Evolutionary conservation across 257 asterid species (phyloP).

Genomic region (Lycium ferocissimum): DNA sequence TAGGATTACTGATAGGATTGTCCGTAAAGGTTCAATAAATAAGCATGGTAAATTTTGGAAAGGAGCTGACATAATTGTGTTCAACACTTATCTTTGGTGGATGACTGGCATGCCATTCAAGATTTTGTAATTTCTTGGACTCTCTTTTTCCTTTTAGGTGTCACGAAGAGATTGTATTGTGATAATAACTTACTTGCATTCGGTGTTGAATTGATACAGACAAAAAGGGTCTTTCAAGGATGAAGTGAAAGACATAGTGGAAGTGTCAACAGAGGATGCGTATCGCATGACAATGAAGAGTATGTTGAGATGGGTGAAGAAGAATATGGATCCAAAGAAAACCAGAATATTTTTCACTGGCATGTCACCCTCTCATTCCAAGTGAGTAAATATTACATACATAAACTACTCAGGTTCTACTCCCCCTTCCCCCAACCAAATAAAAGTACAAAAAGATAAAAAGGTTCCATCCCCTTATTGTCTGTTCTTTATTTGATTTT

Average conservation of each 20-base stretch:
- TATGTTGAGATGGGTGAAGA: constrained; percentile 65
- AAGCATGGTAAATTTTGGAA: constrained; percentile 73
- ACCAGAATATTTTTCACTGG: constrained; percentile 69
- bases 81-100: constrained; percentile 92
- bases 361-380: constrained; percentile 74
- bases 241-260: constrained; percentile 55
- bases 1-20: constrained; percentile 51
- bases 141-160: not conserved
- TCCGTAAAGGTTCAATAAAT: constrained; percentile 61
- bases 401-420: not conserved
- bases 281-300: constrained; percentile 72
- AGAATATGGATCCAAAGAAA: constrained; percentile 56
- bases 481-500: not conserved
- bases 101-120: constrained; percentile 53
- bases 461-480: not conserved
- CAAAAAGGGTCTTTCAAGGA: constrained; percentile 51
- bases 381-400: constrained; percentile 44
- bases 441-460: not conserved
- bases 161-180: not conserved
- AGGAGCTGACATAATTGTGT: constrained; percentile 70
- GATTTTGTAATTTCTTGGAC: constrained; percentile 46
- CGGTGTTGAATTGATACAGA: constrained; percentile 38
- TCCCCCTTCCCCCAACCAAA: not conserved
- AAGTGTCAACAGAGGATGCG: constrained; percentile 60
- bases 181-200: not conserved